Base-by-base conservation (phyloP, 2,329 filamentous ascomycete genomes). In the Hypoxylon sp. region DNA sequence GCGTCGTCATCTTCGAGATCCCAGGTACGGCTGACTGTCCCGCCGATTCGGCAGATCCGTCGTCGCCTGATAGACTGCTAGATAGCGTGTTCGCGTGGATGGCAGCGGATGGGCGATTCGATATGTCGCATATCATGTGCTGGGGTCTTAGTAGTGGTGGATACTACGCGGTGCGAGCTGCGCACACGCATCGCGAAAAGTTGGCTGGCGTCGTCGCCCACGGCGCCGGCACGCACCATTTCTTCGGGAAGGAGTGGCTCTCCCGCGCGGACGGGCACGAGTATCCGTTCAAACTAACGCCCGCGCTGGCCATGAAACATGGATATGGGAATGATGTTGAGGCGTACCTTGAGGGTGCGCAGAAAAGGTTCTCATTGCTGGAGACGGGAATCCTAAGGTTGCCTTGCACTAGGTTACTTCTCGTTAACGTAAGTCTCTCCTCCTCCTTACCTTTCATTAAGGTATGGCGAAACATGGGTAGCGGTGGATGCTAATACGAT, bases 11-110 rank as follows among this genome's bases (percentile, higher is more conserved):
- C 24, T 84, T 84, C 8, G 90, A 92, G 78, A 90, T 91, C 62
- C 89, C 89, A 0, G 90, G 89, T 0, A 91, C 89, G 3, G 90
- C 88, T 4, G 90, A 92, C 76, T 91, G 86, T 65, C 90, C 90
- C 0, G 88, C 90, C 0, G 87, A 90, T 68, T 82, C 87, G 31
- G 81, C 83, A 0, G 90, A 92, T 74, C 86, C 90, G 0, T 77
- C 80, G 3, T 84, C 84, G 1, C 81, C 88, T 0, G 91, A 92
- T 73, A 83, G 90, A 2, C 78, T 92, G 42, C 91, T 88, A 85
- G 84, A 84, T 31, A 89, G 86, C 67, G 79, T 92, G 31, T 78
- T 92, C 3, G 84, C 85, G 35, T 92, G 89, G 85, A 86, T 89
- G 79, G 75, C 73, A 2, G 58, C 73, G 3, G 78, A 85, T 59